Percentiles rank a stretch among this genome's conserved stretches.
Evolutionary conservation across 2,329 filamentous ascomycete genomes (phyloP).

Genomic region (Fusarium tjaetaba): DNA sequence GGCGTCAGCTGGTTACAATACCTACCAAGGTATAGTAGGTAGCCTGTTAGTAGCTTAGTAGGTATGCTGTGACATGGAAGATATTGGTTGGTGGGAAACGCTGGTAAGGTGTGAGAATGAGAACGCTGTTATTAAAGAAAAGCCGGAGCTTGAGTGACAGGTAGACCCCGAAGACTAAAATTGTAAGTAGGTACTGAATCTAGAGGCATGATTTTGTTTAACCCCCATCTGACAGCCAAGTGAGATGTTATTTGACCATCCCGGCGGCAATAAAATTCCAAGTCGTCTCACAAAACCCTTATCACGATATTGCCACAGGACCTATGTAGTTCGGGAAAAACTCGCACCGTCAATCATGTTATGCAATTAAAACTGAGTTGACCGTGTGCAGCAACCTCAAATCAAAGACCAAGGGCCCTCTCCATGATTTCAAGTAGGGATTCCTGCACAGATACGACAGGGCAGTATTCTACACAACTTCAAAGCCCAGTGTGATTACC

Average conservation of each 20-base stretch:
- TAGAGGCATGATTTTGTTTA: background rate
- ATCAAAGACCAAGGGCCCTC: background rate
- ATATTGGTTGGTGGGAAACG: background rate
- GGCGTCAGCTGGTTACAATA: background rate
- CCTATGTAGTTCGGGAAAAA: background rate
- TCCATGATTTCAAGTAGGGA: background rate
- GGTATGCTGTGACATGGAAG: background rate
- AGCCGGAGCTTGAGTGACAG: background rate
- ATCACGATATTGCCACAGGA: too few species aligned
- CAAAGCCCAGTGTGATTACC: conserved; percentile 1
- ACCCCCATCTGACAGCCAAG: background rate
- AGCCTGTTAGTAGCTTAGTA: too few species aligned
- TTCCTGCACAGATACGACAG: background rate
- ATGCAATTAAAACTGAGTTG: background rate
- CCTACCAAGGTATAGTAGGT: background rate
- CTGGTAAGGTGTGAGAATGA: background rate
- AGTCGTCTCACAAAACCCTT: background rate
- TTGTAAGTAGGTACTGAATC: background rate
- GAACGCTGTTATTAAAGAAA: background rate
- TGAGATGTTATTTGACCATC: background rate
- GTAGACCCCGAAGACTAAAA: background rate
- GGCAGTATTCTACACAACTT: background rate
- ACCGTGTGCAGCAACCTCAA: background rate
- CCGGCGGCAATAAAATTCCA: background rate
- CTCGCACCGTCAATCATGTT: background rate